phyloP scores from a whole-genome alignment of 306 rosid genomes.

The Corylus heterophylla region DNA sequence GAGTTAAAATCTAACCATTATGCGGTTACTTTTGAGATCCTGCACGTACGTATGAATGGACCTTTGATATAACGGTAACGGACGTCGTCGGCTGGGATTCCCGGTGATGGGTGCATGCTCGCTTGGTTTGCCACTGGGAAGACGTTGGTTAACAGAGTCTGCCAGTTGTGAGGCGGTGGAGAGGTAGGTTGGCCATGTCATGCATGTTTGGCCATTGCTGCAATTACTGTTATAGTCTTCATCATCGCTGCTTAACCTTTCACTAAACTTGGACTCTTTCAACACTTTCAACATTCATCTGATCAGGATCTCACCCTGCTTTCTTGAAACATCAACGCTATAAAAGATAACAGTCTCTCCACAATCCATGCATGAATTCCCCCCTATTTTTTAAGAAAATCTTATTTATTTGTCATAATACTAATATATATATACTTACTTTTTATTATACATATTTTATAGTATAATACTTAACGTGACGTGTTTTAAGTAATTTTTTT shows the following conservation, averaged over 20 bases:
- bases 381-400: no score
- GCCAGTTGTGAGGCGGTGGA: slow-evolving; percentile 34
- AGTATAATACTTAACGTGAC: no score
- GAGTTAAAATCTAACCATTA: slow-evolving; percentile 22
- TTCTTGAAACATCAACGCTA: no score
- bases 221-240: neutral
- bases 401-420: no score
- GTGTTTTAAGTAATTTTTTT: no score
- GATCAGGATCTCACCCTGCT: no score
- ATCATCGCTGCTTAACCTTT: neutral
- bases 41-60: neutral
- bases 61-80: slow-evolving; percentile 30
- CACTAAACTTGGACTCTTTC: neutral
- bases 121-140: slow-evolving; percentile 22
- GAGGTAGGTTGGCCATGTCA: slow-evolving; percentile 16
- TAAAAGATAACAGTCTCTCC: no score
- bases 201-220: slow-evolving; percentile 3
- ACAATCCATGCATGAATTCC: no score
- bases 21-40: neutral
- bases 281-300: no score
- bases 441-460: no score
- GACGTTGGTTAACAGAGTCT: slow-evolving; percentile 11
- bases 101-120: slow-evolving; percentile 21
- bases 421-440: no score
- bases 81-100: slow-evolving; percentile 7